A percentile compares a stretch with the other conserved stretches of the same genome.
Evolutionary conservation across 148 eudicot species (phyloP).

Genomic region (Dianthus caryophyllus): DNA sequence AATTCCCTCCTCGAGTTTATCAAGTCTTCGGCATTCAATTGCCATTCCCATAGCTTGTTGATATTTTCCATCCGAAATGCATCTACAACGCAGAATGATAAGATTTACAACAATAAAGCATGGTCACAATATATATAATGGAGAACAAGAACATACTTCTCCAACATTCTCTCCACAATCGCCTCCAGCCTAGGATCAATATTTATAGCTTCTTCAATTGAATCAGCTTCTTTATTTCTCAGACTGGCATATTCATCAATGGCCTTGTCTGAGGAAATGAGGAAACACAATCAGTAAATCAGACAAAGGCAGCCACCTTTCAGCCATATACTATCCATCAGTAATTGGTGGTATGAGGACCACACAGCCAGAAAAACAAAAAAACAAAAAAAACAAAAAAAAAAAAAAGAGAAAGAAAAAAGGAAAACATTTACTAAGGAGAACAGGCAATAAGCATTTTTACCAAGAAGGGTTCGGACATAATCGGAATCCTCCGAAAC

Average conservation of each 20-base stretch:
- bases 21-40: constrained; percentile 80
- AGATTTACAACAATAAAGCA: constrained; percentile 3
- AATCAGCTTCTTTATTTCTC: constrained; percentile 69
- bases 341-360: neutral
- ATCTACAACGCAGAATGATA: constrained; percentile 33
- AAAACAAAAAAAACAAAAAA: neutral
- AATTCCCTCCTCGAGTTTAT: constrained; percentile 88
- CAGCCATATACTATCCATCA: neutral
- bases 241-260: constrained; percentile 91
- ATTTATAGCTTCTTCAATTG: constrained; percentile 47
- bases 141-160: constrained; percentile 55
- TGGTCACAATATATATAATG: neutral
- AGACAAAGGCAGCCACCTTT: neutral
- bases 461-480: constrained; percentile 90
- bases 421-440: no score
- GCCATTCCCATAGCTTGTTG: constrained; percentile 92
- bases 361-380: neutral
- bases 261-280: constrained; percentile 64
- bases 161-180: constrained; percentile 93
- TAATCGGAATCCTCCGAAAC: constrained; percentile 97
- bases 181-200: constrained; percentile 92
- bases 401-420: neutral
- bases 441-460: neutral
- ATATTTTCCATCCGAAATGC: constrained; percentile 74
- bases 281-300: neutral